These are phyloP conservation scores for Aspergillus cejpii DNA, from an alignment of 2,329 filamentous ascomycete species.

Conservation along the genomic window DNA sequence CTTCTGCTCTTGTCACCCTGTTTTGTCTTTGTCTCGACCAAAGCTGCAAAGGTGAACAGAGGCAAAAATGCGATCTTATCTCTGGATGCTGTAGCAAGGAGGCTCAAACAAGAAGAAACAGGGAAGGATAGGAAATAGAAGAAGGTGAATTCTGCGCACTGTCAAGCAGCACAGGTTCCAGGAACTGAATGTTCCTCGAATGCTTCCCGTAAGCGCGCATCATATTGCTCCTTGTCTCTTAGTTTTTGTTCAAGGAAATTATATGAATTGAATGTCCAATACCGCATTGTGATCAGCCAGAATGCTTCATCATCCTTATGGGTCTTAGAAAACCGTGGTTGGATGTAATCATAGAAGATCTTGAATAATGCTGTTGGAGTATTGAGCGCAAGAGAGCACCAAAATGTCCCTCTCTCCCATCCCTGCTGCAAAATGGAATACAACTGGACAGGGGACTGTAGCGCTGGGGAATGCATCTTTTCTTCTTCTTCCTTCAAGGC, in stretches of 20 bases:
- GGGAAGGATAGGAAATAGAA: too few species aligned
- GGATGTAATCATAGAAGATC: slow-evolving; percentile 25
- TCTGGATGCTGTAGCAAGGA: too few species aligned
- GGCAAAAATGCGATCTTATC: too few species aligned
- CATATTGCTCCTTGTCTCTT: slow-evolving; percentile 19
- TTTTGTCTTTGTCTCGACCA: too few species aligned
- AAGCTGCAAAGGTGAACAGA: too few species aligned
- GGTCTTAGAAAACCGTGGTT: slow-evolving; percentile 16
- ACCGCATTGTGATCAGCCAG: slow-evolving; percentile 16
- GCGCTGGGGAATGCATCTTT: neutral
- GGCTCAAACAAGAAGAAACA: too few species aligned
- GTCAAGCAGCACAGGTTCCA: too few species aligned
- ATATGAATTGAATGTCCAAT: slow-evolving; percentile 15
- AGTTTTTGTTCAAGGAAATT: slow-evolving; percentile 15
- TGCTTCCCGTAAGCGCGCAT: slow-evolving; percentile 11
- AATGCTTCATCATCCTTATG: slow-evolving; percentile 16
- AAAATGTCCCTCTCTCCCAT: slow-evolving; percentile 24
- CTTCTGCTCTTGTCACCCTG: too few species aligned
- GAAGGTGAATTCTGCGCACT: too few species aligned
- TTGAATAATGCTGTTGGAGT: slow-evolving; percentile 20
- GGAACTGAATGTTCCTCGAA: too few species aligned
- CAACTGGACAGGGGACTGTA: too few species aligned
- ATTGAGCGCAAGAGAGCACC: slow-evolving; percentile 22
- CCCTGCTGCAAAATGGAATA: slow-evolving; percentile 12
- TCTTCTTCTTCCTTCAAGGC: neutral